Evolutionary conservation across 1,284 basidiomycete species (phyloP).

Genomic region (Acaromyces ingoldii): DNA sequence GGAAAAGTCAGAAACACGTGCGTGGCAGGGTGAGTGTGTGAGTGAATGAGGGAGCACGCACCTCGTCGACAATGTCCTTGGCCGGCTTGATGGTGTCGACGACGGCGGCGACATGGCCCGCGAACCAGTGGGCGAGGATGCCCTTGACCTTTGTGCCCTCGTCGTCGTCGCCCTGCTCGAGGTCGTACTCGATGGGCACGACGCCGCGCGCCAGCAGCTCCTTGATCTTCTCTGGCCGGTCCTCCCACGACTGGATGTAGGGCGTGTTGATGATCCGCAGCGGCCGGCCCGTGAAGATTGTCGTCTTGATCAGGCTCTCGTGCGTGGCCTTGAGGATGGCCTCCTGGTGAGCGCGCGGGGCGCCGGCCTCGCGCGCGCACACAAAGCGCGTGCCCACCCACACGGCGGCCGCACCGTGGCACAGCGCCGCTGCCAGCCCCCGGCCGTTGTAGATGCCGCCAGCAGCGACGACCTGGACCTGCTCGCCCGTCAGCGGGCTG

Average conservation of each 20-base stretch:
- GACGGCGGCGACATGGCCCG: constrained; percentile 58
- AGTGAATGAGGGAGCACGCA: too few species aligned
- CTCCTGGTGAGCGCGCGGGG: constrained; percentile 41
- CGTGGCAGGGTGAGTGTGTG: too few species aligned
- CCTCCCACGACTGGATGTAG: constrained; percentile 40
- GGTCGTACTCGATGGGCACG: constrained; percentile 39
- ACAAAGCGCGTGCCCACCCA: constrained; percentile 75
- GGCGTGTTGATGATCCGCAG: constrained; percentile 53
- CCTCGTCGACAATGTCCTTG: constrained; percentile 39
- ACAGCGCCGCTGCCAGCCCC: constrained; percentile 36
- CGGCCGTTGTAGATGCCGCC: constrained; percentile 39
- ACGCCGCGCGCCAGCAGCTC: constrained; percentile 33
- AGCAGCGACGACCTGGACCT: constrained; percentile 35
- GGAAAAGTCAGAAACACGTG: too few species aligned
- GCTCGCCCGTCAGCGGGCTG: constrained; percentile 34
- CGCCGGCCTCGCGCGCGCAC: constrained; percentile 54
- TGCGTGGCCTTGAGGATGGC: constrained; percentile 40
- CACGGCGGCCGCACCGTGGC: constrained; percentile 36
- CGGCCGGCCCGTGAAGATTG: constrained; percentile 64
- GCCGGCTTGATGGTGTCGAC: constrained; percentile 41
- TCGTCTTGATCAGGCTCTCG: constrained; percentile 38
- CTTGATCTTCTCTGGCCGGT: constrained; percentile 42
- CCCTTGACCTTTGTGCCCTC: constrained; percentile 30
- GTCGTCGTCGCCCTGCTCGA: constrained; percentile 38
- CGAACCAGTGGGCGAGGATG: constrained; percentile 28